Evolutionary conservation across 1,139 yeast genomes (phyloP), one percentile per base, ranked within the genome.

Genomic region (Yamadazyma conglobata): DNA sequence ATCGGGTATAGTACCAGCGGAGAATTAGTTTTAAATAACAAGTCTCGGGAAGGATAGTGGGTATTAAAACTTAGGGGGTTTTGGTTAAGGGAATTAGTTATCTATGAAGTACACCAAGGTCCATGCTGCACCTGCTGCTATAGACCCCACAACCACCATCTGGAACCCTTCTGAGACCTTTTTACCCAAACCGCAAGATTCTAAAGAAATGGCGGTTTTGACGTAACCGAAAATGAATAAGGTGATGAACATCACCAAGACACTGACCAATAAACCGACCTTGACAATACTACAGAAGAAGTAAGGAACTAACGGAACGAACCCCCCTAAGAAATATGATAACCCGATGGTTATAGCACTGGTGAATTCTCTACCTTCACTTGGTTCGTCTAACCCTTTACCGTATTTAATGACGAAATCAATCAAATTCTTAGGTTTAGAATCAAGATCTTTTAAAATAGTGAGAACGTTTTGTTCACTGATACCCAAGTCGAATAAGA

Each of bases 61-160:
- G n/a, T n/a, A n/a, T n/a, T n/a, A n/a, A n/a, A n/a, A n/a, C n/a
- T n/a, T n/a, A n/a, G n/a, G n/a, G n/a, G n/a, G n/a, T n/a, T n/a
- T n/a, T n/a, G n/a, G n/a, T n/a, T n/a, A n/a, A n/a, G n/a, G n/a
- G n/a, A n/a, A n/a, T 26, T 32, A 52, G 31, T 51, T 50, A 39
- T 82, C 95, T 42, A 88, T 79, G 42, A 81, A 60, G 52, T 79
- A 82, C 26, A 91, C 97, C 53, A 89, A 73, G 27, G 79, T 78
- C 96, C 96, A 91, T 13, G 98, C 97, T 15, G 95, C 86, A 6
- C 95, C 95, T 4, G 98, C 98, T 15, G 98, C 98, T 19, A 84
- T 63, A 11, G 96, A 94, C 25, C 98, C 98, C 31, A 87, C 89
- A 13, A 83, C 62, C 34, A 88, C 80, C 97, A 91, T 91, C 59